Evolutionary conservation across 1,284 basidiomycete genomes (phyloP).

Genomic region (Agaricales sp.): DNA sequence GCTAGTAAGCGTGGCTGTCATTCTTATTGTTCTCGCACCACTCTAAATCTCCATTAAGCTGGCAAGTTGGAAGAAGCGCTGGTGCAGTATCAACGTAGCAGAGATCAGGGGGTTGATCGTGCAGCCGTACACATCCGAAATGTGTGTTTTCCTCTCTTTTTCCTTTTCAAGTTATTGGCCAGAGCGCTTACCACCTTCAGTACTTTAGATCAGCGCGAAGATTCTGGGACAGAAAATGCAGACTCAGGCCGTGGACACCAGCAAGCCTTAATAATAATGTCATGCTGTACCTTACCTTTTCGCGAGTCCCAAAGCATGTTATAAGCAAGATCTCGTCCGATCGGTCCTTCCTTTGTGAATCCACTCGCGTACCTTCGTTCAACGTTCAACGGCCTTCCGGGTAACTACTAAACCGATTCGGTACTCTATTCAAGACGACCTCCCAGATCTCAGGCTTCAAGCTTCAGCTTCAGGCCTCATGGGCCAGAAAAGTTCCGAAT

Average conservation of each 20-base stretch:
- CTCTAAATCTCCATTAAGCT: constrained; percentile 34
- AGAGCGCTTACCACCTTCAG: constrained; percentile 10
- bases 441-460: too few species aligned
- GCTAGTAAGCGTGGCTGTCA: constrained; percentile 48
- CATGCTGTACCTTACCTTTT: not conserved
- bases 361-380: not conserved
- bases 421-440: too few species aligned
- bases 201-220: constrained; percentile 63
- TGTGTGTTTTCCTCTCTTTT: constrained; percentile 30
- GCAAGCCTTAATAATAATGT: constrained; percentile 3
- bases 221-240: constrained; percentile 61
- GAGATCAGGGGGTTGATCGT: constrained; percentile 73
- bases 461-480: too few species aligned
- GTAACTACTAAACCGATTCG: too few species aligned
- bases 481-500: too few species aligned
- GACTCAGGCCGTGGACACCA: constrained; percentile 28
- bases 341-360: not conserved
- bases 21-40: constrained; percentile 18
- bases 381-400: constrained; percentile 3
- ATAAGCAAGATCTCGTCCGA: not conserved
- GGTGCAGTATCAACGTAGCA: constrained; percentile 70
- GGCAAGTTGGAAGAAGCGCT: constrained; percentile 76
- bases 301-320: not conserved
- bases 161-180: too few species aligned
- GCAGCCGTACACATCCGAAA: constrained; percentile 83